These are phyloP conservation scores for Eucommia ulmoides DNA, from an alignment of 257 asterid species.

Conservation along the genomic window DNA sequence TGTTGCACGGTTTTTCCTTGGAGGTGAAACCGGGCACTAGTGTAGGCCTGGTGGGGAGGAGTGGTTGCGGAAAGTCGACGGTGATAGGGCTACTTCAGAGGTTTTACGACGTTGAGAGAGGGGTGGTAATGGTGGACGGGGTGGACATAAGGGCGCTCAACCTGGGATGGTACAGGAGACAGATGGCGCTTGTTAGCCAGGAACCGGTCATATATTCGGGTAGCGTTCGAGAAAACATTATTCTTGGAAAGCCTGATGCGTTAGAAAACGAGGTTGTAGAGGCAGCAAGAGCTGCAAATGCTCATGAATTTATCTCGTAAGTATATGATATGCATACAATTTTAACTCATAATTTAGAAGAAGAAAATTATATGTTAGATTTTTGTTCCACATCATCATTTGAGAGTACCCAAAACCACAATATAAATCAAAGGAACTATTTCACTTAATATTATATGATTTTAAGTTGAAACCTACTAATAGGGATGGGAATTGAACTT, in stretches of 20 bases:
- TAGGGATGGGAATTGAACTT: no score
- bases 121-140: conserved; percentile 49
- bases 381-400: no score
- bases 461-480: no score
- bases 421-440: no score
- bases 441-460: no score
- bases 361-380: no score
- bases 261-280: conserved; percentile 51
- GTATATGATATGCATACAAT: conserved; percentile 3
- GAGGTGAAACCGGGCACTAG: conserved; percentile 64
- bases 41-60: conserved; percentile 66
- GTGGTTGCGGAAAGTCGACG: conserved; percentile 86
- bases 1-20: conserved; percentile 42
- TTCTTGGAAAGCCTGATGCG: conserved; percentile 51
- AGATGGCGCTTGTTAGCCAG: conserved; percentile 75
- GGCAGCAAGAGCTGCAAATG: conserved; percentile 75
- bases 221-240: conserved; percentile 53
- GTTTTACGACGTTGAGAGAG: conserved; percentile 52
- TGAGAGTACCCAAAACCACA: no score
- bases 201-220: conserved; percentile 80
- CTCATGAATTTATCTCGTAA: conserved; percentile 81
- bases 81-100: conserved; percentile 61
- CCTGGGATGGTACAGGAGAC: conserved; percentile 51
- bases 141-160: conserved; percentile 48
- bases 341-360: not conserved